phyloP scores from a whole-genome alignment of 2,329 filamentous ascomycete genomes.

The Alternaria angustiovoidea region DNA sequence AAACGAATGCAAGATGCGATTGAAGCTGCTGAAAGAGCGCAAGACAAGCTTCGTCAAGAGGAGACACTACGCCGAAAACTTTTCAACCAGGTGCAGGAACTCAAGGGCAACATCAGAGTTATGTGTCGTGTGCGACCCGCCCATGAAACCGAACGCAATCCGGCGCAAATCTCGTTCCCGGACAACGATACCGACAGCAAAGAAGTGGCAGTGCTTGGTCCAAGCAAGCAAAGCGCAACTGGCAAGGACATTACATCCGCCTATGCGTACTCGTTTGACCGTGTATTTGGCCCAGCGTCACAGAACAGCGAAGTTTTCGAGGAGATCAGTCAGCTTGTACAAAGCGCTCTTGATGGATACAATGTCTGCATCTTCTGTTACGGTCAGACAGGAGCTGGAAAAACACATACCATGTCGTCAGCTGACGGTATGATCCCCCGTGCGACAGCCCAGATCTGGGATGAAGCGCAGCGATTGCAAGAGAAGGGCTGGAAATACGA shows the following conservation, averaged over 20 bases:
- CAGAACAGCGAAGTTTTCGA: conserved; percentile 90
- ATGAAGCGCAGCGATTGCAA: conserved; percentile 80
- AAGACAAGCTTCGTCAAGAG: conserved; percentile 86
- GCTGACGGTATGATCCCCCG: conserved; percentile 95
- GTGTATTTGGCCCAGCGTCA: conserved; percentile 81
- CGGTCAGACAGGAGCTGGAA: conserved; percentile 95
- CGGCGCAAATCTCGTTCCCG: conserved; percentile 80
- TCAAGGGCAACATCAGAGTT: conserved; percentile 97
- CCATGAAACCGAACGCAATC: conserved; percentile 64
- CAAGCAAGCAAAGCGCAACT: conserved; percentile 82
- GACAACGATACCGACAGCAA: conserved; percentile 82
- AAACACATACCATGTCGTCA: conserved; percentile 96
- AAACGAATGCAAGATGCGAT: conserved; percentile 80
- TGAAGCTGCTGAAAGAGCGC: conserved; percentile 71
- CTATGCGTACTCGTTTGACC: conserved; percentile 89
- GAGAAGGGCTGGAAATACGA: conserved; percentile 94
- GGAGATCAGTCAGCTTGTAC: conserved; percentile 95
- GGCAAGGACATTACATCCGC: conserved; percentile 79
- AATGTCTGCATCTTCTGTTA: conserved; percentile 99
- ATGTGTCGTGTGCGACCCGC: conserved; percentile 94
- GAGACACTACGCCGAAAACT: conserved; percentile 89
- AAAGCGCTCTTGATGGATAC: conserved; percentile 95
- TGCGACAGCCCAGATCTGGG: conserved; percentile 92
- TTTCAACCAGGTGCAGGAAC: conserved; percentile 96
- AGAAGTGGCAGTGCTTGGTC: conserved; percentile 83